phyloP scores from a whole-genome alignment of 2,329 filamentous ascomycete genomes.

The Stylonectria norvegica region DNA sequence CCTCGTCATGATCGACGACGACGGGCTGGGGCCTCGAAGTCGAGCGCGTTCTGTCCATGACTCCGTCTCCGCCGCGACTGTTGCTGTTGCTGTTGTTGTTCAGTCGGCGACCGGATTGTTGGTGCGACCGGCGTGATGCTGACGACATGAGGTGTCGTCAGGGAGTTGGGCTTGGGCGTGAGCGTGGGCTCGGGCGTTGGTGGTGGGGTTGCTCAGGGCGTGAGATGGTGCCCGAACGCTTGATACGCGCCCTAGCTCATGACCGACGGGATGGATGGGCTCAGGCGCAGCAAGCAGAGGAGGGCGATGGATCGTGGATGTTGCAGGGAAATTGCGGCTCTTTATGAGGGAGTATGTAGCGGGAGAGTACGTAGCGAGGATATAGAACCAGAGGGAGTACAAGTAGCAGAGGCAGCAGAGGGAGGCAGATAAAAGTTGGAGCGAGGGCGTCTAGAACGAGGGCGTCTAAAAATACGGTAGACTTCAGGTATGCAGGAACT shows the following conservation, averaged over 20 bases:
- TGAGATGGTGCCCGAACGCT: constrained; percentile 29
- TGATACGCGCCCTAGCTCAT: constrained; percentile 29
- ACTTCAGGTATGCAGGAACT: too few species aligned
- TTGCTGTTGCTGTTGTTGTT: constrained; percentile 41
- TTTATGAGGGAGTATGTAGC: constrained; percentile 9
- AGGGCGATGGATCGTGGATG: too few species aligned
- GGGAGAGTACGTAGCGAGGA: constrained; percentile 7
- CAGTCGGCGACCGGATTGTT: constrained; percentile 44
- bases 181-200: constrained; percentile 5
- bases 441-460: too few species aligned
- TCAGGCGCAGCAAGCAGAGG: too few species aligned
- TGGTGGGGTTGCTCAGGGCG: constrained; percentile 26
- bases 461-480: too few species aligned
- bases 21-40: constrained; percentile 45
- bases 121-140: constrained; percentile 46
- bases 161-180: not conserved
- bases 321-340: too few species aligned
- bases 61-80: constrained; percentile 23
- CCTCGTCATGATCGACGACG: constrained; percentile 68
- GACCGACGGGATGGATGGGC: constrained; percentile 20
- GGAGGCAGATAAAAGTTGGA: constrained; percentile 8
- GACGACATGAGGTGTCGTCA: constrained; percentile 45
- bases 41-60: constrained; percentile 32
- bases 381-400: constrained; percentile 5
- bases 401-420: constrained; percentile 2